Base-by-base conservation (phyloP, 441 rosid species). In the Sinapis alba region DNA sequence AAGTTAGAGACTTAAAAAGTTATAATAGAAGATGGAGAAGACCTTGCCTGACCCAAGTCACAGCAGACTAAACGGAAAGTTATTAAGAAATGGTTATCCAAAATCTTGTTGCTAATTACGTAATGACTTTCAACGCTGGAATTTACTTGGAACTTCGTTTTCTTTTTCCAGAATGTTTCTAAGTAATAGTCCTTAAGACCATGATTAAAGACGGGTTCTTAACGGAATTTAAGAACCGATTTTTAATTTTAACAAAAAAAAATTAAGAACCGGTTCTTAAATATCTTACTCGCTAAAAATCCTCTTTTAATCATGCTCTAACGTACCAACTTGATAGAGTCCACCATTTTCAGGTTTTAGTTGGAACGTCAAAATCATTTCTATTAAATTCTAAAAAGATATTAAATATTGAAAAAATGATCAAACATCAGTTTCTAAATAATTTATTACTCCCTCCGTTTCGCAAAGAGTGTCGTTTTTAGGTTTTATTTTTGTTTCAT, bases 131-230 rank as follows among this genome's bases (percentile, higher is more conserved):
- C 41, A 60, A 24, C 12, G 11, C 24, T 34, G 50, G 68, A 16
- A 26, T 34, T 47, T 68, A 32, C 56, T 47, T 23, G 56, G 78
- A 75, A 68, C 21, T 47, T 59, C 6, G 8, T 18, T 50, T 68
- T 68, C 43, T 59, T 45, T 58, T 74, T 60, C 73, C 62, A 5
- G 5, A 47, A 21, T 47, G 6, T 74, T 74, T 75, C 73, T 60
- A 23, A 26, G 68, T 15, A 67, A 45, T 32, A 30, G 12, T 30
- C 28, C 50, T 43, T 18, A 1, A n/a, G n/a, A n/a, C n/a, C n/a
- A n/a, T n/a, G n/a, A n/a, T n/a, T n/a, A n/a, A n/a, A n/a, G n/a
- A n/a, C n/a, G n/a, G n/a, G n/a, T n/a, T n/a, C n/a, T n/a, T n/a
- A n/a, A n/a, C n/a, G n/a, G n/a, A n/a, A n/a, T n/a, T n/a, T n/a